Conservation (phyloP, 2,329 filamentous ascomycete genomes). For the Fusarium tjaetaba region DNA sequence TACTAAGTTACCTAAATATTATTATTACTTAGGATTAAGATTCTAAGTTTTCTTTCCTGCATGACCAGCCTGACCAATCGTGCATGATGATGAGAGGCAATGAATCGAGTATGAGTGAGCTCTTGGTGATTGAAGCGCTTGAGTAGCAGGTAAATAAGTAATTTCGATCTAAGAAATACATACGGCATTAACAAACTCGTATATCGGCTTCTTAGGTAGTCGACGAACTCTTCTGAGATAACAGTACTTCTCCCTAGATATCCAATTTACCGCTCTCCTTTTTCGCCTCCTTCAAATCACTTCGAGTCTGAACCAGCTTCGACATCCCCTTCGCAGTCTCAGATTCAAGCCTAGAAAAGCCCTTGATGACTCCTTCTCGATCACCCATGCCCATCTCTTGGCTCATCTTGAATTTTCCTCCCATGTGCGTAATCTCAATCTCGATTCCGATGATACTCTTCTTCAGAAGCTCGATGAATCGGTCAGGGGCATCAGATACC, state of each 20-base stretch:
- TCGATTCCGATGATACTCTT: conserved; percentile 71
- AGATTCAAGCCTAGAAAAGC: conserved; percentile 56
- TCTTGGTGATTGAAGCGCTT: no score
- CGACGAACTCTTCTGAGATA: neutral
- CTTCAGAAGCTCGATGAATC: conserved; percentile 65
- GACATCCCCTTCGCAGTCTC: conserved; percentile 48
- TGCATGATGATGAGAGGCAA: no score
- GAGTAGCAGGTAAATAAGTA: neutral
- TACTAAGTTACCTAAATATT: no score
- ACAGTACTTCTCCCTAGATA: neutral
- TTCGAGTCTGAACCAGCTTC: conserved; percentile 45
- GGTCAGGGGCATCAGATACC: conserved; percentile 65
- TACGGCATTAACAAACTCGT: neutral
- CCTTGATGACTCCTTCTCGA: conserved; percentile 64
- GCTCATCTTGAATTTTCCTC: conserved; percentile 75
- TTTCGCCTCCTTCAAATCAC: conserved; percentile 41
- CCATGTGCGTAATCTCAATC: conserved; percentile 63
- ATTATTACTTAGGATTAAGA: no score
- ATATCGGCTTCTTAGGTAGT: neutral
- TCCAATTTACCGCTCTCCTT: conserved; percentile 4
- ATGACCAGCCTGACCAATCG: no score
- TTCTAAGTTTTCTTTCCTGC: no score
- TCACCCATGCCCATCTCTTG: conserved; percentile 67
- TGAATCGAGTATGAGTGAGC: no score
- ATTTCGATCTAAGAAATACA: neutral